Evolutionary conservation across 2,329 filamentous ascomycete genomes (phyloP), one percentile per base, ranked within the genome.

Genomic region (Trichoderma oligosporum): DNA sequence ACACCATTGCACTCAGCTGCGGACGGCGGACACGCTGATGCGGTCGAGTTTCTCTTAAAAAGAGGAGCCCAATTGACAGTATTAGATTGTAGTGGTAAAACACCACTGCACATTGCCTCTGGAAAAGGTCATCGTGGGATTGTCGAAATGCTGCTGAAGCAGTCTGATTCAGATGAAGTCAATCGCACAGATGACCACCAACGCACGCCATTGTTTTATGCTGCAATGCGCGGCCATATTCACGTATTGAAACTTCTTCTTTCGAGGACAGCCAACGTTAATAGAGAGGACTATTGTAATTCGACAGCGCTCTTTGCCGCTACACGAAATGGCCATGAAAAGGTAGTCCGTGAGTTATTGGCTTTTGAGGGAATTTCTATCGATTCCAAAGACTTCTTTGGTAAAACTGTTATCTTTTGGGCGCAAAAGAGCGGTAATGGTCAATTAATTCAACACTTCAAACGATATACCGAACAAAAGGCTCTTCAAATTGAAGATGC

Each of bases 291-390:
- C 16, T 11, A 6, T 4, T 52, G 42, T 16, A 16, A 18, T 7
- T 52, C 48, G 12, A 42, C 48, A 22, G 48, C 33, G 3, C 35
- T 52, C 8, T 41, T 42, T 41, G 33, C 8, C 6, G 48, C 48
- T 27, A 16, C 33, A 7, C 54, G 46, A 39, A 60, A 60, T 29
- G 57, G 60, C 25, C 54, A 60, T 31, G 35, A 52, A 11, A 41
- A 35, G 2, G 35, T 58, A 14, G 45, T 42, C 3, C n/a, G 25
- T 14, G 22, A 20, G 9, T 14, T 58, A 20, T 41, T 60, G 2
- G 52, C 36, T 22, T 24, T 44, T 5, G 14, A 31, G 12, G 11
- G 4, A 6, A 45, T 33, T 16, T 6, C 24, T 25, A 1, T 31
- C 14, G 11, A 12, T 5, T 51, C 49, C 9, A 16, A 41, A 11